Conservation (phyloP, 2,329 filamentous ascomycete genomes). For the Hymenoscyphus fructigenus region DNA sequence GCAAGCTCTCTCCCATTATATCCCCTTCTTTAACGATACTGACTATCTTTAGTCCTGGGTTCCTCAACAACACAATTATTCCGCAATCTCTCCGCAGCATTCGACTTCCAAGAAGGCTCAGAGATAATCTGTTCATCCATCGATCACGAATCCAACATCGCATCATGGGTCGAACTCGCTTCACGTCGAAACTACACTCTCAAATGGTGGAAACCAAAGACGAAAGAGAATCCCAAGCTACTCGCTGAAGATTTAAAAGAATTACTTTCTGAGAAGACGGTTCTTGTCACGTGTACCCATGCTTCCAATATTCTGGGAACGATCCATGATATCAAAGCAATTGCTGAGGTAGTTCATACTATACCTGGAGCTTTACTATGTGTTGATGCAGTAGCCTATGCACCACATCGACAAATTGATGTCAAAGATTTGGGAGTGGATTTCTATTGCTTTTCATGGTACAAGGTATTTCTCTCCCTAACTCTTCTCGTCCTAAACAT, state of each 20-base stretch:
- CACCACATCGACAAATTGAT: slow-evolving; percentile 70
- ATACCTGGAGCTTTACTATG: slow-evolving; percentile 59
- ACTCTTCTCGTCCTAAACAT: neutral
- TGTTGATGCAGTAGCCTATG: slow-evolving; percentile 76
- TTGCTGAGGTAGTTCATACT: slow-evolving; percentile 50
- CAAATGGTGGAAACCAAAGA: slow-evolving; percentile 66
- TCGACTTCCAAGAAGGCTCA: slow-evolving; percentile 54
- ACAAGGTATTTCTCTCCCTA: slow-evolving; percentile 54
- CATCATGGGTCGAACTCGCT: slow-evolving; percentile 71
- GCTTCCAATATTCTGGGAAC: slow-evolving; percentile 72
- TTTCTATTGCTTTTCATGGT: slow-evolving; percentile 79
- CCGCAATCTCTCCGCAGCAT: slow-evolving; percentile 63
- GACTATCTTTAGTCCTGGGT: slow-evolving; percentile 56
- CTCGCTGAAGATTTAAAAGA: slow-evolving; percentile 53
- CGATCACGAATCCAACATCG: slow-evolving; percentile 77
- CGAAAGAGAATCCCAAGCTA: slow-evolving; percentile 57
- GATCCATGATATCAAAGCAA: slow-evolving; percentile 61
- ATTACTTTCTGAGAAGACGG: slow-evolving; percentile 63
- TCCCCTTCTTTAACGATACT: neutral
- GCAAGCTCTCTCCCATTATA: slow-evolving; percentile 38
- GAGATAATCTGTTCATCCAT: slow-evolving; percentile 70
- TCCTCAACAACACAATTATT: slow-evolving; percentile 75
- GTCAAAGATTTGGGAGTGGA: slow-evolving; percentile 68
- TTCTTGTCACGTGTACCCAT: slow-evolving; percentile 72
- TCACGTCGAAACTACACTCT: slow-evolving; percentile 57